Base-by-base conservation (phyloP, 768 basidiomycete genomes). In the Lentinus tigrinus region DNA sequence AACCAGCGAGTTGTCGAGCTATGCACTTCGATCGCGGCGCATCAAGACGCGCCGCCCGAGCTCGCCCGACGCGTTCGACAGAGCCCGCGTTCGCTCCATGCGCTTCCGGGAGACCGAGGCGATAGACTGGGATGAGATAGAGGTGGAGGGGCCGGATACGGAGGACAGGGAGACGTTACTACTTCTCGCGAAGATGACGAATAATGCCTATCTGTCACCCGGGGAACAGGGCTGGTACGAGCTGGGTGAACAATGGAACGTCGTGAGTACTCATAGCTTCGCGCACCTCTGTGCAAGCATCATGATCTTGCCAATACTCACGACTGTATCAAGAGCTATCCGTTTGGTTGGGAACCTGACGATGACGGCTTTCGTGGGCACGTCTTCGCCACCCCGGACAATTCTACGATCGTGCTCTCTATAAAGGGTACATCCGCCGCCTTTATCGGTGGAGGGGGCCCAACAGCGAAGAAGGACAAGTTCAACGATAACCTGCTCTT, bases 341-440 rank as follows among this genome's bases (percentile, higher is more conserved):
- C 91, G 0, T 90, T 97, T 69, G 96, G 96, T 14, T 98, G 95
- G 95, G 89, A 93, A 66, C 85, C 87, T 10, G 88, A 91, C 63
- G 81, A 82, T 17, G 91, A 96, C 69, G 93, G 93, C 2, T 86
- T 98, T 56, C 82, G 95, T 7, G 96, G 96, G 0, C 89, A 97
- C 65, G 87, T 98, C 17, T 97, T 96, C 67, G 91, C 89, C 19
- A 88, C 85, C 1, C 77, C 80, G 1, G 87, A 92, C 70, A 97
- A 98, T 70, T 78, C 81, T 38, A 95, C 92, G 0, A 80, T 98
- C 39, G 81, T 96, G 27, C 78, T 98, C 37, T 84, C 93, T 24
- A 89, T 98, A 78, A 98, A 98, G 72, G 96, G 96, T 34, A 97
- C 95, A 0, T 91, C 91, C n/a, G 84, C 91, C 0, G 83, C 82